Evolutionary conservation across 2,329 filamentous ascomycete species (phyloP), one percentile per base, ranked within the genome.

Genomic region (Nakataea oryzae): DNA sequence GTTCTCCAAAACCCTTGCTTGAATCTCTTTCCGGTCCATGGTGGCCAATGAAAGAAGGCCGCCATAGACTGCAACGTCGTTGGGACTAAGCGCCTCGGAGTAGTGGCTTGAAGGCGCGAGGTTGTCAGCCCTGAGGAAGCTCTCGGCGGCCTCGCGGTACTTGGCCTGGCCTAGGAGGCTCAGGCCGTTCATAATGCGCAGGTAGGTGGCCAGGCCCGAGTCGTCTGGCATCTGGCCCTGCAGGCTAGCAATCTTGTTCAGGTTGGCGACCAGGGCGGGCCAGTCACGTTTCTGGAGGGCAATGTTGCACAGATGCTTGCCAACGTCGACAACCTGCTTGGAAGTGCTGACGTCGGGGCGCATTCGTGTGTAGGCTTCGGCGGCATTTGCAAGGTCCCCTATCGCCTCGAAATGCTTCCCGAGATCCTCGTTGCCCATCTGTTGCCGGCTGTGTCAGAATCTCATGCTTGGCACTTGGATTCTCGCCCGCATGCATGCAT

Each of bases 391-490:
- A 11, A 93, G 82, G 62, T 93, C 87, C 62, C 95, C 93, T 21
- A 86, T 91, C 50, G 80, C 81, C 74, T 96, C 90, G 65, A 89
- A 88, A 74, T 96, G 92, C 64, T 85, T 86, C 55, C 91, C 95
- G 6, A 97, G 79, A 68, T 97, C 95, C 73, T 97, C 92, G 69
- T 97, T 90, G 57, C 91, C 93, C 86, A 97, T 97, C 90, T 96
- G 67, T 24, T 13, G n/a, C n/a, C 13, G 21, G 30, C 27, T 3
- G 13, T 54, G n/a, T 47, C 27, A 27, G 61, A 17, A 17, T 2
- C 26, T 26, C 14, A 17, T 8, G 21, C 3, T 57, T 17, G 3
- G n/a, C 30, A 17, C 34, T 17, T 4, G 14, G 3, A 8, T 13
- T 3, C 12, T 50, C 3, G n/a, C 9, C n/a, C n/a, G n/a, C 14